These are phyloP conservation scores for Cryptosporidium meleagridis DNA, from an alignment of 169 alveolate genomes.

Conservation along the genomic window DNA sequence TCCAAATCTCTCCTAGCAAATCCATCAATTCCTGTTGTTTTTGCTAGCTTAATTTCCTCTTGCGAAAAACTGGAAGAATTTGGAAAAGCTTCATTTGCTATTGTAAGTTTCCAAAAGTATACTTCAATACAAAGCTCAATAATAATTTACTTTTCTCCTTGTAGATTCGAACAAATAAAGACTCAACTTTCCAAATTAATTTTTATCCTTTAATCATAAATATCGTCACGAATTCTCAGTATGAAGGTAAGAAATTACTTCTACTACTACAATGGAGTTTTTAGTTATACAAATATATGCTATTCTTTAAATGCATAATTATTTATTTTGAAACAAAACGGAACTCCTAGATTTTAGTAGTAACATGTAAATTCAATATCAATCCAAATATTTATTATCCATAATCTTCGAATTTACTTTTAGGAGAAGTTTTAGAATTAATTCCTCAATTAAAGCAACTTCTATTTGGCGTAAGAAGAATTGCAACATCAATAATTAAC, in stretches of 20 bases:
- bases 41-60: slow-evolving; percentile 28
- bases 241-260: slow-evolving; percentile 27
- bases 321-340: no score
- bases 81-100: slow-evolving; percentile 30
- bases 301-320: no score
- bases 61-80: slow-evolving; percentile 52
- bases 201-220: slow-evolving; percentile 37
- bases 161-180: slow-evolving; percentile 28
- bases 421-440: slow-evolving; percentile 48
- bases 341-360: neutral
- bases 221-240: slow-evolving; percentile 31
- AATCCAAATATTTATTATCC: neutral
- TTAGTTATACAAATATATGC: no score
- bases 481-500: slow-evolving; percentile 7
- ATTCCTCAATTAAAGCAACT: slow-evolving; percentile 28
- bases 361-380: no score
- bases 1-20: neutral
- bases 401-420: neutral
- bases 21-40: slow-evolving; percentile 2
- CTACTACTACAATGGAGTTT: neutral
- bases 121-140: neutral
- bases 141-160: neutral
- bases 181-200: slow-evolving; percentile 30
- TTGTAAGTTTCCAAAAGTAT: slow-evolving; percentile 13
- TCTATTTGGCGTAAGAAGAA: slow-evolving; percentile 22